Evolutionary conservation across 2,329 filamentous ascomycete genomes (phyloP).

Genomic region (Epichloe elymi): DNA sequence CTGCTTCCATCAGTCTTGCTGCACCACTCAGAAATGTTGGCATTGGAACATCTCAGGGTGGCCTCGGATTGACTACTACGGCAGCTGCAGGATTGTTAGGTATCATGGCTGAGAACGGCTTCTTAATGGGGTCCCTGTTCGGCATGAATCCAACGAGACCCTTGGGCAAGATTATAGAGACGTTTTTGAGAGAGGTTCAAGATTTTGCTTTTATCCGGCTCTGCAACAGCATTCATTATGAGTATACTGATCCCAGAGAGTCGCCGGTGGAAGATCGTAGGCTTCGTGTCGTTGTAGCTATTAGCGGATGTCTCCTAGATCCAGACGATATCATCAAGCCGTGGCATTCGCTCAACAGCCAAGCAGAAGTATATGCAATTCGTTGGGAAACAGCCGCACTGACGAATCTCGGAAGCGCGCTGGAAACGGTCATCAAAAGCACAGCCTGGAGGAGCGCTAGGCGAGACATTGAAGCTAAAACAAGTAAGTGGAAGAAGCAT

Average conservation of each 20-base stretch:
- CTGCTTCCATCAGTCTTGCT: constrained; percentile 51
- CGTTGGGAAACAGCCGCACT: constrained; percentile 73
- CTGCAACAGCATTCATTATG: constrained; percentile 29
- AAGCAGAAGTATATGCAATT: constrained; percentile 69
- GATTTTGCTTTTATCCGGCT: constrained; percentile 81
- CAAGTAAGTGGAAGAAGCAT: constrained; percentile 25
- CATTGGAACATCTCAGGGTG: constrained; percentile 66
- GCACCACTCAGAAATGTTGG: constrained; percentile 66
- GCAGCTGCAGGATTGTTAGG: constrained; percentile 70
- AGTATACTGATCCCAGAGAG: constrained; percentile 35
- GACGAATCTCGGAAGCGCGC: constrained; percentile 61
- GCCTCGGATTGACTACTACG: constrained; percentile 59
- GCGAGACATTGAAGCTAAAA: constrained; percentile 31
- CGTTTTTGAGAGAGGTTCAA: constrained; percentile 73
- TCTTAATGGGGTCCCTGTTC: constrained; percentile 74
- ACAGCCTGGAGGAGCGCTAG: constrained; percentile 65
- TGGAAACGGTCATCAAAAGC: constrained; percentile 65
- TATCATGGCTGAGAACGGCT: constrained; percentile 62
- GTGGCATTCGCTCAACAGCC: constrained; percentile 62
- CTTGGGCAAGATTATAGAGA: constrained; percentile 74
- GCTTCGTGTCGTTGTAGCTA: constrained; percentile 68
- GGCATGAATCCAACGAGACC: constrained; percentile 82
- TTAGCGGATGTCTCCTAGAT: constrained; percentile 69
- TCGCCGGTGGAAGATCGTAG: constrained; percentile 47
- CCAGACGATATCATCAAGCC: constrained; percentile 55